Evolutionary conservation across 257 asterid species (phyloP), one percentile per base, ranked within the genome.

Genomic region (Eucommia ulmoides): DNA sequence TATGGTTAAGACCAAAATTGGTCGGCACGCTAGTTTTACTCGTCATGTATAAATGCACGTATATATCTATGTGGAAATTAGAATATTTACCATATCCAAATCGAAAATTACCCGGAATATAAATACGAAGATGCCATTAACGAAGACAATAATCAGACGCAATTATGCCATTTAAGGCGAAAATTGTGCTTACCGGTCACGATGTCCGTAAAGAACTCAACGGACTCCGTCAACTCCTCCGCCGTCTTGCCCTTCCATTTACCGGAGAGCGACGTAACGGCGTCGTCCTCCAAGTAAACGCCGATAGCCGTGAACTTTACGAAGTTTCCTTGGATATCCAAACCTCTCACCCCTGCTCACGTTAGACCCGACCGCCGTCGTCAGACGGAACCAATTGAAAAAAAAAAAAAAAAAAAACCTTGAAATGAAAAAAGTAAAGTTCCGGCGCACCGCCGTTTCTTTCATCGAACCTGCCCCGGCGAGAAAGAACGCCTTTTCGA

Each of bases 281-380:
- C 91, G 47, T 1, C 55, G 11, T 73, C 76, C 33, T 80, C 94
- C 61, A 89, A 19, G 64, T 89, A 89, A 24, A 89, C 88, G 0
- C 70, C 98, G 14, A 89, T 89, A 3, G 93, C 88, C 9, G 98
- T 89, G 72, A 78, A 74, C 62, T 76, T 84, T 24, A 85, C 44
- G 71, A 80, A 73, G 8, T 64, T 80, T 19, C 93, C 96, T 55
- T 71, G 67, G 44, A 84, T 80, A 44, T 79, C 74, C 65, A 88
- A 12, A 20, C 94, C 93, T 53, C 96, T 71, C 60, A 15, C 76
- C 58, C 97, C 97, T 82, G 77, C 60, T 24, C 60, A 52, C 56
- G n/a, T 60, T 58, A 71, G 60, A 63, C 54, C 50, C 11, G 17
- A 22, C 47, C 61, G 10, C 17, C 41, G 15, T 42, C 20, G 19